phyloP scores from a whole-genome alignment of 2,329 filamentous ascomycete species.

The Stemphylium lycopersici region DNA sequence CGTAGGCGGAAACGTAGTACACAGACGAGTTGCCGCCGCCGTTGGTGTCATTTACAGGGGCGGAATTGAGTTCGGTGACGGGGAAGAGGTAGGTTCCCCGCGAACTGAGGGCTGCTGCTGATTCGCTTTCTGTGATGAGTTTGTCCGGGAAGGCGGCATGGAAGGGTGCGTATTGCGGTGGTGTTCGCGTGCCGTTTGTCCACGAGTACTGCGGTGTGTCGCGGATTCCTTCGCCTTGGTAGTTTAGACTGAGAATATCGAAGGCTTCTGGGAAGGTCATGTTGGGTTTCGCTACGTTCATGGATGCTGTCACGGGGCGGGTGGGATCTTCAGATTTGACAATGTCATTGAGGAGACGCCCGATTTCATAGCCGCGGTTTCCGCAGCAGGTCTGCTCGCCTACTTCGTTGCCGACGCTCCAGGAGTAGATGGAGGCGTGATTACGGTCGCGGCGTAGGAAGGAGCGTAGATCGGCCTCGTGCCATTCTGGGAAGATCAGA shows the following conservation, averaged over 20 bases:
- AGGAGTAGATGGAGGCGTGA: slow-evolving; percentile 59
- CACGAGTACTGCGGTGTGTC: too few relatives aligned
- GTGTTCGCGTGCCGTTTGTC: too few relatives aligned
- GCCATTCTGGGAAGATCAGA: slow-evolving; percentile 60
- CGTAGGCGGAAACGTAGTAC: too few relatives aligned
- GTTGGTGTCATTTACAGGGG: slow-evolving; percentile 44
- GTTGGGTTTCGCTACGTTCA: slow-evolving; percentile 54
- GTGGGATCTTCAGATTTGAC: slow-evolving; percentile 55
- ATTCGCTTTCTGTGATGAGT: slow-evolving; percentile 39
- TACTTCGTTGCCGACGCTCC: slow-evolving; percentile 63
- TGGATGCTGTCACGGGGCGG: slow-evolving; percentile 52
- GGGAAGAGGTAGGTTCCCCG: slow-evolving; percentile 62
- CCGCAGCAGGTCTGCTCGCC: slow-evolving; percentile 52
- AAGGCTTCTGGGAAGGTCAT: slow-evolving; percentile 49
- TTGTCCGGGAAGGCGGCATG: slow-evolving; percentile 47
- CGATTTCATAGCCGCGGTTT: slow-evolving; percentile 19
- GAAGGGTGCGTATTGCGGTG: too few relatives aligned
- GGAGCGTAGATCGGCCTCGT: slow-evolving; percentile 58
- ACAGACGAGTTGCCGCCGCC: slow-evolving; percentile 44
- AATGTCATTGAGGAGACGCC: slow-evolving; percentile 40
- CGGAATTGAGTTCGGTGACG: slow-evolving; percentile 48
- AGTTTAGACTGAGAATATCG: slow-evolving; percentile 53
- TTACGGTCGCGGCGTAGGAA: slow-evolving; percentile 62
- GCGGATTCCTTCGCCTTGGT: too few relatives aligned
- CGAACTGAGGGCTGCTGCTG: slow-evolving; percentile 53